phyloP scores from a whole-genome alignment of 179 eudicot species.

The Corrigiola litoralis region DNA sequence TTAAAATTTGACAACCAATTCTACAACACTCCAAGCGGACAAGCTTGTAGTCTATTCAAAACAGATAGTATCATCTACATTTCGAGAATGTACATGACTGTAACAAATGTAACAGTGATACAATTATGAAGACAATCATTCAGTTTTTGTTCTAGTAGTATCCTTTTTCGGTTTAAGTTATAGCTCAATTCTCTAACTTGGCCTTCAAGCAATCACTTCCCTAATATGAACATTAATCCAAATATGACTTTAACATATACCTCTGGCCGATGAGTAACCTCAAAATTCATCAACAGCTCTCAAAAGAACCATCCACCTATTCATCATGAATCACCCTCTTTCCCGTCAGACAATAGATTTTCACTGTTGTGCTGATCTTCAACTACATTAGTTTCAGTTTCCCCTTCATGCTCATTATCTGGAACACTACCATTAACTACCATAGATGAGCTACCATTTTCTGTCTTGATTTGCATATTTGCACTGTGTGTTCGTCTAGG shows the following conservation, averaged over 20 bases:
- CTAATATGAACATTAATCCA: not conserved
- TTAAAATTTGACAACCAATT: not conserved
- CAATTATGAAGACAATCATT: not conserved
- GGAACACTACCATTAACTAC: conserved; percentile 54
- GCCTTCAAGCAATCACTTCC: not conserved
- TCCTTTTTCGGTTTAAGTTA: not conserved
- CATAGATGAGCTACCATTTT: conserved; percentile 41
- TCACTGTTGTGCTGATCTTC: conserved; percentile 28
- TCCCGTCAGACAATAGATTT: conserved; percentile 16
- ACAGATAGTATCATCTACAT: not conserved
- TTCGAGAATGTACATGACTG: not conserved
- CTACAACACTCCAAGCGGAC: not conserved
- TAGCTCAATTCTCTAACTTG: not conserved
- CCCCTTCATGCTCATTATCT: conserved; percentile 30
- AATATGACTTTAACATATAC: not conserved
- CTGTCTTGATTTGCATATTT: conserved; percentile 34
- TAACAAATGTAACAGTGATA: not conserved
- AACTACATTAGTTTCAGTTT: conserved; percentile 14
- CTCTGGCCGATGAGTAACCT: not conserved
- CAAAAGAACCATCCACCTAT: not conserved
- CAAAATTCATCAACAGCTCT: not conserved
- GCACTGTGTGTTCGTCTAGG: conserved; percentile 43
- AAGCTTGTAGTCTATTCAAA: not conserved
- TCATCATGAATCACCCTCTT: conserved; percentile 23
- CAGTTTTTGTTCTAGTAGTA: no score